Percentiles rank a stretch among this genome's conserved stretches.
These are phyloP conservation scores for Apiotrichum porosum DNA, from an alignment of 1,284 basidiomycete genomes.

Conservation along the genomic window DNA sequence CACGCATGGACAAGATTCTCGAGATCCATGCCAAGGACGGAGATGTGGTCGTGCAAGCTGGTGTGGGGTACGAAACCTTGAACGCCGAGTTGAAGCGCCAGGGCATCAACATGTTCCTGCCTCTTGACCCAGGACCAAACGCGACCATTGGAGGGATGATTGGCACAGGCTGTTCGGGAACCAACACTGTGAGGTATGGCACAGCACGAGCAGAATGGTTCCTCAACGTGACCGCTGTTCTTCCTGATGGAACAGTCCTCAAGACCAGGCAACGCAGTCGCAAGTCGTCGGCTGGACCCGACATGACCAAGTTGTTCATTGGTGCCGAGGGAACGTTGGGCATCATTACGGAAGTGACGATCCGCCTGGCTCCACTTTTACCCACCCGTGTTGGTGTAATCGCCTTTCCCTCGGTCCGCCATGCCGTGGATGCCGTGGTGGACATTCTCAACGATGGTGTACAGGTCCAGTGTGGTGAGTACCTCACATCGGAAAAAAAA, in stretches of 20 bases:
- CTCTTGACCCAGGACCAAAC: slow-evolving; percentile 58
- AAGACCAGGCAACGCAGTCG: slow-evolving; percentile 79
- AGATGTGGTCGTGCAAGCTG: slow-evolving; percentile 75
- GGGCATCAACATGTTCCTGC: slow-evolving; percentile 77
- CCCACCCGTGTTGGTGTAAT: slow-evolving; percentile 58
- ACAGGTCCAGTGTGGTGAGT: slow-evolving; percentile 38
- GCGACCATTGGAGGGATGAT: slow-evolving; percentile 93
- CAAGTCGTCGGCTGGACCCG: slow-evolving; percentile 86
- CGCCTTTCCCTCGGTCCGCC: slow-evolving; percentile 50
- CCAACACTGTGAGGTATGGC: slow-evolving; percentile 80
- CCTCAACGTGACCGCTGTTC: slow-evolving; percentile 61
- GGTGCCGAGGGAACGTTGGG: slow-evolving; percentile 91
- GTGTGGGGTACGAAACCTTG: slow-evolving; percentile 73
- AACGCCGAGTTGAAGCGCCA: slow-evolving; percentile 66
- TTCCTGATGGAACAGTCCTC: slow-evolving; percentile 83
- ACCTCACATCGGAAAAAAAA: background rate
- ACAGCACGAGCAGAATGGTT: slow-evolving; percentile 72
- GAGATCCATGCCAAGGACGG: slow-evolving; percentile 61
- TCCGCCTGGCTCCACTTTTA: slow-evolving; percentile 68
- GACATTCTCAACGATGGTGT: slow-evolving; percentile 57
- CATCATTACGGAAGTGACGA: slow-evolving; percentile 82
- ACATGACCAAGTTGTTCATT: slow-evolving; percentile 83
- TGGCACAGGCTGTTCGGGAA: slow-evolving; percentile 61
- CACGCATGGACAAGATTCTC: slow-evolving; percentile 74
- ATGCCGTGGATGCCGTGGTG: slow-evolving; percentile 60